Evolutionary conservation across 1,284 basidiomycete genomes (phyloP).

Genomic region (Ceratobasidium sp.): DNA sequence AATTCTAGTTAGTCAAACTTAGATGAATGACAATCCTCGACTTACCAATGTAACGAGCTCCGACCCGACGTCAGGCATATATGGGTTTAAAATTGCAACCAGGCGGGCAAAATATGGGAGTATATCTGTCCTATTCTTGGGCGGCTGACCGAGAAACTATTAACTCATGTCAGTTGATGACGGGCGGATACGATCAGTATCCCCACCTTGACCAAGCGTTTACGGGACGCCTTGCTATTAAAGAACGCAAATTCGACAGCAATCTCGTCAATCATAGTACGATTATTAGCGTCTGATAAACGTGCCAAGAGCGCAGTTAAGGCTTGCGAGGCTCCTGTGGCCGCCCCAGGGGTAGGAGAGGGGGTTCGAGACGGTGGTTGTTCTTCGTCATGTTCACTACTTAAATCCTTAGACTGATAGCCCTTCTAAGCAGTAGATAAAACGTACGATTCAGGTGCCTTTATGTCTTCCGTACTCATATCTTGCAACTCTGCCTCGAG

Average conservation of each 20-base stretch:
- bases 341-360: slow-evolving; percentile 69
- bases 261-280: slow-evolving; percentile 92
- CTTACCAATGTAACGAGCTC: slow-evolving; percentile 86
- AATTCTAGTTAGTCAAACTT: slow-evolving; percentile 30
- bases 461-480: slow-evolving; percentile 57
- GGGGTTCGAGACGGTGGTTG: slow-evolving; percentile 63
- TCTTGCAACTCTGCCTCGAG: slow-evolving; percentile 63
- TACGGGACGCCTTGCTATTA: slow-evolving; percentile 95
- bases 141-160: slow-evolving; percentile 88
- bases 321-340: slow-evolving; percentile 90
- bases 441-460: slow-evolving; percentile 29
- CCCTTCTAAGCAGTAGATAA: not conserved
- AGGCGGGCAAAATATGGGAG: slow-evolving; percentile 94
- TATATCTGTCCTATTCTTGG: slow-evolving; percentile 91
- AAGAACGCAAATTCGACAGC: slow-evolving; percentile 97
- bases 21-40: slow-evolving; percentile 11
- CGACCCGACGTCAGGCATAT: slow-evolving; percentile 93
- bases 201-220: slow-evolving; percentile 85
- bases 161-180: not conserved
- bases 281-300: slow-evolving; percentile 92
- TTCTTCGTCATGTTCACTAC: slow-evolving; percentile 38
- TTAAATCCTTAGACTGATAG: not conserved
- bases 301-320: slow-evolving; percentile 93
- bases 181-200: not conserved
- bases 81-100: slow-evolving; percentile 88